Conservation (phyloP, 352 stramenopile species). For the Lagenidium giganteum region DNA sequence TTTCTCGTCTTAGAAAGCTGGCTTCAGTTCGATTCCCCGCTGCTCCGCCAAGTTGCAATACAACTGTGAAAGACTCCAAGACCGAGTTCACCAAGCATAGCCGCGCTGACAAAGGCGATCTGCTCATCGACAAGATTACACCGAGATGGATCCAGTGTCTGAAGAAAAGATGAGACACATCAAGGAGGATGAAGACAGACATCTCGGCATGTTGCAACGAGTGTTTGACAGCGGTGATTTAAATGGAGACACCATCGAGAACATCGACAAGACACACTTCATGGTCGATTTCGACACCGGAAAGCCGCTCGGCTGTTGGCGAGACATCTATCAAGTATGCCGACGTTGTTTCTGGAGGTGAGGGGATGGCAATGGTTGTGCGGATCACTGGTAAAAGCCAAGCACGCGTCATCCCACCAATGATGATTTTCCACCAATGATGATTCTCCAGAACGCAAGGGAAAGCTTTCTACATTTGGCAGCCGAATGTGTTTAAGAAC, state of each 20-base stretch:
- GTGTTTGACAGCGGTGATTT: slow-evolving; percentile 9
- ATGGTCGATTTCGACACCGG: slow-evolving; percentile 13
- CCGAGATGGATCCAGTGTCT: slow-evolving; percentile 4
- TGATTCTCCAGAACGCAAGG: slow-evolving; percentile 9
- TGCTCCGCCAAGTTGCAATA: no score
- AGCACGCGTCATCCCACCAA: slow-evolving; percentile 11
- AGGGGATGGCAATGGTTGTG: slow-evolving; percentile 24
- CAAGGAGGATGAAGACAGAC: slow-evolving; percentile 9
- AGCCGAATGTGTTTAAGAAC: no score
- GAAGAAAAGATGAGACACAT: slow-evolving; percentile 2
- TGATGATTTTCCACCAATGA: no score
- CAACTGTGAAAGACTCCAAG: no score
- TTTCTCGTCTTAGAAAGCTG: no score
- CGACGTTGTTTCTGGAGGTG: slow-evolving; percentile 12
- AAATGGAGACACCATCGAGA: slow-evolving; percentile 12
- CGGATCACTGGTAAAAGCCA: slow-evolving; percentile 9
- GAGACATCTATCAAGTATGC: slow-evolving; percentile 17
- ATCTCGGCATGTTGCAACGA: slow-evolving; percentile 9
- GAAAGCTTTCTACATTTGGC: no score
- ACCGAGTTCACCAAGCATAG: no score
- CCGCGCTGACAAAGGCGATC: no score
- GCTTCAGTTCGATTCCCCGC: no score
- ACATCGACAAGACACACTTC: slow-evolving; percentile 20
- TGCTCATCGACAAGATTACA: no score
- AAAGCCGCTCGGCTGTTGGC: slow-evolving; percentile 6